phyloP scores from a whole-genome alignment of 805 yeast species.

The Naumovozyma castellii region DNA sequence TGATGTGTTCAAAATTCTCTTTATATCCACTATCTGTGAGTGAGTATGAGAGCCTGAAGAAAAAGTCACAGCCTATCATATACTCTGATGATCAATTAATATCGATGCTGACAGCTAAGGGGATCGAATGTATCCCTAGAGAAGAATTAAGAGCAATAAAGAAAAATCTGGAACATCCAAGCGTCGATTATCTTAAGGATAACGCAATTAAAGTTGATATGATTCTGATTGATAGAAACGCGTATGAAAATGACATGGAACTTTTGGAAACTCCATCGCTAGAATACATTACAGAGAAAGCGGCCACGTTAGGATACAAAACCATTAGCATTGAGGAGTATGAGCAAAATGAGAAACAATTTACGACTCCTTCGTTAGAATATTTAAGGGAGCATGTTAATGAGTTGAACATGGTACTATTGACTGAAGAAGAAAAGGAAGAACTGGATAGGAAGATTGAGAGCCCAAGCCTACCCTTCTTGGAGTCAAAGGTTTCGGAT shows the following conservation, averaged over 20 bases:
- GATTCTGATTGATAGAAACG: constrained; percentile 5
- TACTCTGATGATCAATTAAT: constrained; percentile 13
- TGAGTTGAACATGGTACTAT: background rate
- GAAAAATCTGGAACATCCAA: background rate
- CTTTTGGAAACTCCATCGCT: constrained; percentile 18
- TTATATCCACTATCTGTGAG: constrained; percentile 7
- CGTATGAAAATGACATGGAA: background rate
- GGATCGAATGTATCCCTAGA: constrained; percentile 10
- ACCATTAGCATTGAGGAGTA: constrained; percentile 7
- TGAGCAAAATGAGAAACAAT: constrained; percentile 2
- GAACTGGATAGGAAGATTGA: constrained; percentile 3
- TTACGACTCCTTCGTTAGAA: constrained; percentile 6
- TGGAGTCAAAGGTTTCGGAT: constrained; percentile 4
- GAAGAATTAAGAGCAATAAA: constrained; percentile 4
- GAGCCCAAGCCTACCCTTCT: constrained; percentile 10
- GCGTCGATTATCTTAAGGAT: constrained; percentile 2
- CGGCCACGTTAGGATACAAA: constrained; percentile 17
- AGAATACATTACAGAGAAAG: constrained; percentile 30
- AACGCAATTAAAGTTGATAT: constrained; percentile 1
- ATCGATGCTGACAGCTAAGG: constrained; percentile 7
- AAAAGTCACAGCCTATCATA: constrained; percentile 7
- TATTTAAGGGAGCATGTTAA: constrained; percentile 9
- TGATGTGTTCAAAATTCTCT: constrained; percentile 12
- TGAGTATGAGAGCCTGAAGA: constrained; percentile 10
- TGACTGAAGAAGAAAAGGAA: constrained; percentile 11